Evolutionary conservation across 2,329 filamentous ascomycete genomes (phyloP).

Genomic region (Xylaria digitata): DNA sequence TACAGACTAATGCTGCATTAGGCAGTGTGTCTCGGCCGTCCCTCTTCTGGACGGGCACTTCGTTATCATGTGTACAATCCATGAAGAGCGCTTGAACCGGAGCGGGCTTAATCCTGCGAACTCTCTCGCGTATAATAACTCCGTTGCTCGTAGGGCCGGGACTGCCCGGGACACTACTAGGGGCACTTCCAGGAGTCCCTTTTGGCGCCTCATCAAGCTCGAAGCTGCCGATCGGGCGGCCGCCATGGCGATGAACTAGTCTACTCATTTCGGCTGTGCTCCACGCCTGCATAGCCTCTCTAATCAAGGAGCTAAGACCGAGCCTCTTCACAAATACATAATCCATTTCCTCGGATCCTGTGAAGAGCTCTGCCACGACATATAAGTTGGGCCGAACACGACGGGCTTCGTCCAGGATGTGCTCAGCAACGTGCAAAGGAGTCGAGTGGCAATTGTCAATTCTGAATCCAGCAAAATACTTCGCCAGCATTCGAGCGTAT

Average conservation of each 20-base stretch:
- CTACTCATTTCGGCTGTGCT: constrained; percentile 92
- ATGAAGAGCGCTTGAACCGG: constrained; percentile 96
- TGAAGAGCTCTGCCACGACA: constrained; percentile 94
- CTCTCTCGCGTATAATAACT: constrained; percentile 67
- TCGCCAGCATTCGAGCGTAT: constrained; percentile 92
- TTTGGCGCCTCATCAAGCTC: constrained; percentile 88
- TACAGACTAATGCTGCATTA: constrained; percentile 91
- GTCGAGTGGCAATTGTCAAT: constrained; percentile 99
- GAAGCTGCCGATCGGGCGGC: constrained; percentile 95
- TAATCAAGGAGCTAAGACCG: constrained; percentile 89
- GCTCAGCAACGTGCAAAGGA: constrained; percentile 91
- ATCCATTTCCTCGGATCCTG: constrained; percentile 94
- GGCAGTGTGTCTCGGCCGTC: constrained; percentile 94
- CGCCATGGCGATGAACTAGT: constrained; percentile 92
- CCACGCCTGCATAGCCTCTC: constrained; percentile 99
- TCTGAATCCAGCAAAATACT: constrained; percentile 93
- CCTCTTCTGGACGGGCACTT: constrained; percentile 93
- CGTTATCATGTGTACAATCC: constrained; percentile 99
- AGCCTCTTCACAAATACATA: constrained; percentile 95
- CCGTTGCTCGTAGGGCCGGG: constrained; percentile 48
- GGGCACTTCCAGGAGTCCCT: constrained; percentile 53
- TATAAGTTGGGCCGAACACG: constrained; percentile 87
- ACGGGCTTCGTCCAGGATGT: constrained; percentile 93
- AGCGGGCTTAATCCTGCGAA: constrained; percentile 85
- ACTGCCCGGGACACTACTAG: constrained; percentile 49